Evolutionary conservation across 768 basidiomycete species (phyloP), one percentile per base, ranked within the genome.

Genomic region (Hypsizygus marmoreus): DNA sequence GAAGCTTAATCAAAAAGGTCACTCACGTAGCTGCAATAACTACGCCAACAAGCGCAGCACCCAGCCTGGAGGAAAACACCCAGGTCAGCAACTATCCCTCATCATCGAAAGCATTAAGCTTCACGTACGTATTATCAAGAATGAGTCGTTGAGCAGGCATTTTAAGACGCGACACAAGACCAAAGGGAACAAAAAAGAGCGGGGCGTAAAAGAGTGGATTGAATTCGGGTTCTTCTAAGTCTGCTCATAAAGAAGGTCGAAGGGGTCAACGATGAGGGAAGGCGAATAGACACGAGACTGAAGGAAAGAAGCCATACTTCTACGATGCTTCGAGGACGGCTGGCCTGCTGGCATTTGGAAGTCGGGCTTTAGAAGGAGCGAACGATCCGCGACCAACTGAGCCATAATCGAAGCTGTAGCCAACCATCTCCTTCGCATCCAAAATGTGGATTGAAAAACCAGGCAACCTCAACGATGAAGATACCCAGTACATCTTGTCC

Each of bases 11-110:
- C 16, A 33, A 4, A 45, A 19, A 35, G 38, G n/a, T n/a, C 10
- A 67, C 78, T 60, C 47, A 81, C 81, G 58, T 53, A 12, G 71
- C 74, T 10, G 80, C 75, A 13, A 75, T 35, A 10, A 81, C 58
- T 14, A 78, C 67, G 3, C 80, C 81, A 22, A 81, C 61, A 34
- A 76, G 71, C 24, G 74, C 69, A 30, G 76, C 75, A 16, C 81
- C 81, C 26, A 76, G 51, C 19, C 78, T 81, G 34, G 16, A 40
- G 14, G 11, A 47, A 41, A 23, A 29, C n/a, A 14, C 11, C 29
- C 34, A 24, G 2, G 22, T 25, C 19, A 28, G 17, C 24, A 32
- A 47, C 25, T 13, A 16, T n/a, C 9, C n/a, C 11, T 6, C 28
- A 20, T n/a, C n/a, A n/a, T n/a, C n/a, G n/a, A 32, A 23, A 14